A percentile compares a stretch with the other conserved stretches of the same genome.
These are phyloP conservation scores for Torulaspora gathmanii DNA, from an alignment of 805 yeast genomes.

Conservation along the genomic window DNA sequence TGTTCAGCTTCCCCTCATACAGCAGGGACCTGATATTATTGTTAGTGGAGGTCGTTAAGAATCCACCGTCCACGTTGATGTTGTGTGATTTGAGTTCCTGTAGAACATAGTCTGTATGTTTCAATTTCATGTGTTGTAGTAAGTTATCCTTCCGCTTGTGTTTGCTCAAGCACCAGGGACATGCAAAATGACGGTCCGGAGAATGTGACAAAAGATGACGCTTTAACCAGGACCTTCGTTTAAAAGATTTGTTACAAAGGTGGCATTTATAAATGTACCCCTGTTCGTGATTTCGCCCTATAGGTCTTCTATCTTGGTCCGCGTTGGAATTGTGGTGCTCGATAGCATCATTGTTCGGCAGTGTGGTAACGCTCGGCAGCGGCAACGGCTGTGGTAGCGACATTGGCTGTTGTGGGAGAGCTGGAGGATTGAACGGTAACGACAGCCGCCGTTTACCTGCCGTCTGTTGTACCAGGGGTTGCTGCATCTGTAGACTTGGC, in stretches of 20 bases:
- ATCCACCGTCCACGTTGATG: constrained; percentile 2
- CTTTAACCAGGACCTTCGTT: constrained; percentile 33
- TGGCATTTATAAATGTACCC: constrained; percentile 29
- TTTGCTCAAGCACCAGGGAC: constrained; percentile 33
- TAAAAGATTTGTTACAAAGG: constrained; percentile 32
- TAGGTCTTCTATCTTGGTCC: constrained; percentile 9
- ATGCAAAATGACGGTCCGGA: constrained; percentile 24
- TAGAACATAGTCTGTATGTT: constrained; percentile 28
- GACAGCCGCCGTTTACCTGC: neutral
- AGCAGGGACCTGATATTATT: constrained; percentile 24
- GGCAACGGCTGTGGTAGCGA: neutral
- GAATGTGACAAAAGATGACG: constrained; percentile 33
- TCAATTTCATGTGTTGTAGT: constrained; percentile 32
- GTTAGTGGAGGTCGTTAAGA: neutral
- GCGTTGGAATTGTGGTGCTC: neutral
- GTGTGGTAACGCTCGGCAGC: neutral
- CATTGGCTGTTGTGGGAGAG: neutral
- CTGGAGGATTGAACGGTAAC: neutral
- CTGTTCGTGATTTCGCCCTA: constrained; percentile 2
- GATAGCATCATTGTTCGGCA: neutral
- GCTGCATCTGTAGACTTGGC: neutral
- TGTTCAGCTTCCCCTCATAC: constrained; percentile 27
- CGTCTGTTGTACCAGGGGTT: neutral
- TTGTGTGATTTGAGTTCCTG: constrained; percentile 17
- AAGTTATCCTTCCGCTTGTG: constrained; percentile 35